phyloP scores from a whole-genome alignment of 345 rosid species.

The Toxicodendron radicans region DNA sequence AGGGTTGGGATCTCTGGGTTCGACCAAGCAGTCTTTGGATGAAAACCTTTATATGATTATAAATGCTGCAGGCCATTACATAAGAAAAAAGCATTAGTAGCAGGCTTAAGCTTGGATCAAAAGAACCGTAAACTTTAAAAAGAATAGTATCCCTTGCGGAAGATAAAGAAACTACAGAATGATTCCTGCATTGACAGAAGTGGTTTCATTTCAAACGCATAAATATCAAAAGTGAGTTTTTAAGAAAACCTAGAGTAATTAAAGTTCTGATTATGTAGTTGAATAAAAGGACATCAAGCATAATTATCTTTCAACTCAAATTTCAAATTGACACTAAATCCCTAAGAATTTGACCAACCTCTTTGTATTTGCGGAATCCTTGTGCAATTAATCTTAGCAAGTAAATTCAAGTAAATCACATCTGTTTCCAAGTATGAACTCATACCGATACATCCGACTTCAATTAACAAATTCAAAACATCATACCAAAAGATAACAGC shows the following conservation, averaged over 20 bases:
- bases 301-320: too few species aligned
- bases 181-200: neutral
- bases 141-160: neutral
- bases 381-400: too few species aligned
- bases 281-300: too few species aligned
- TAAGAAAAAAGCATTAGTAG: slow-evolving; percentile 11
- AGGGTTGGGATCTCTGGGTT: slow-evolving; percentile 25
- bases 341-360: too few species aligned
- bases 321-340: too few species aligned
- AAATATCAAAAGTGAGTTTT: too few species aligned
- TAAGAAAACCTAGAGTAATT: too few species aligned
- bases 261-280: too few species aligned
- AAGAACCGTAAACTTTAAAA: neutral
- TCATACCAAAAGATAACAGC: neutral
- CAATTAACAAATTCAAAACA: neutral
- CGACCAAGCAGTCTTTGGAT: slow-evolving; percentile 31
- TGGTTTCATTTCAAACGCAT: too few species aligned
- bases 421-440: neutral
- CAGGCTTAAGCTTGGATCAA: neutral
- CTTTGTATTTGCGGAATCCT: too few species aligned
- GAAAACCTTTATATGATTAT: slow-evolving; percentile 50
- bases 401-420: too few species aligned
- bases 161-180: neutral
- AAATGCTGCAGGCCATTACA: slow-evolving; percentile 40
- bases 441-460: too few species aligned